Evolutionary conservation across 176 grass and related monocot genomes (phyloP).

Genomic region (Lolium perenne): DNA sequence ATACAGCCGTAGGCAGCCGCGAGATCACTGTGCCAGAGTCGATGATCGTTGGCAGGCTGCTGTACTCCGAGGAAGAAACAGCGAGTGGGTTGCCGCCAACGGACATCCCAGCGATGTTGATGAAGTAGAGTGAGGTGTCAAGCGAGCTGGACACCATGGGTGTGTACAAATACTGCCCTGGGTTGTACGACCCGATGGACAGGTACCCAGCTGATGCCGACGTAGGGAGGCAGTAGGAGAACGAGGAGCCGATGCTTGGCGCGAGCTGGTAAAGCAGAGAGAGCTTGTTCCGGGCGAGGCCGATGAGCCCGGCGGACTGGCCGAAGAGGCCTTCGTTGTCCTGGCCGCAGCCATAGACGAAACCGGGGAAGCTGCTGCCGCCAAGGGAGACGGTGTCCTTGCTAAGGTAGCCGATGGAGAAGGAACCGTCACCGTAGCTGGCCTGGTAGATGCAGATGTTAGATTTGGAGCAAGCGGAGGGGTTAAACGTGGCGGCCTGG

Average conservation of each 20-base stretch:
- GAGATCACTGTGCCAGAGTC: slow-evolving; percentile 91
- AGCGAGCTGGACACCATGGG: slow-evolving; percentile 54
- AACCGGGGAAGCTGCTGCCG: slow-evolving; percentile 43
- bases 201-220: slow-evolving; percentile 52
- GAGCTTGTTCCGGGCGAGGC: slow-evolving; percentile 62
- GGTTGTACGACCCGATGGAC: slow-evolving; percentile 52
- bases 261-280: slow-evolving; percentile 67
- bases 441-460: slow-evolving; percentile 84
- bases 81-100: slow-evolving; percentile 43
- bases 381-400: slow-evolving; percentile 68
- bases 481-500: slow-evolving; percentile 72
- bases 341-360: slow-evolving; percentile 80
- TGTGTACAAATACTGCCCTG: slow-evolving; percentile 47
- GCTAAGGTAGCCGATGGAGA: slow-evolving; percentile 78
- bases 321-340: slow-evolving; percentile 82
- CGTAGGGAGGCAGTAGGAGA: slow-evolving; percentile 79
- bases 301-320: slow-evolving; percentile 61
- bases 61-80: slow-evolving; percentile 56
- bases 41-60: slow-evolving; percentile 67
- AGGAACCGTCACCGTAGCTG: slow-evolving; percentile 87
- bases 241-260: slow-evolving; percentile 55
- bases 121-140: slow-evolving; percentile 65
- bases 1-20: slow-evolving; percentile 63
- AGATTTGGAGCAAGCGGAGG: slow-evolving; percentile 64
- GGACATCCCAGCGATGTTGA: slow-evolving; percentile 41